Evolutionary conservation across 805 yeast genomes (phyloP).

Genomic region (Zygosaccharomyces gambellarensis): DNA sequence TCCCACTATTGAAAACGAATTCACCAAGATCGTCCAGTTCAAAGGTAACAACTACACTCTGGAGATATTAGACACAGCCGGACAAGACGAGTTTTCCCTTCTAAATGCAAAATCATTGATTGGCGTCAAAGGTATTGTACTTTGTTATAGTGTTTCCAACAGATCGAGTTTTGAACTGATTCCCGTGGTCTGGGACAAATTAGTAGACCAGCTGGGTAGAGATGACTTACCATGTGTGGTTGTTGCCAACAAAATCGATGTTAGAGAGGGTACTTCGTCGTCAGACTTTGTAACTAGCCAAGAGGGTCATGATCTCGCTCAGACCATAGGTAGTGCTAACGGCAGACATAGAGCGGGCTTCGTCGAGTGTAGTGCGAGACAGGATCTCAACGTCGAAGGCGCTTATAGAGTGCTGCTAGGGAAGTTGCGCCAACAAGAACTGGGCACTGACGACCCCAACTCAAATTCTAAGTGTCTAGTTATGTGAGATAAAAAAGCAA

Average conservation of each 20-base stretch:
- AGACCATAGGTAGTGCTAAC: conserved; percentile 9
- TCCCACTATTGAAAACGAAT: conserved; percentile 87
- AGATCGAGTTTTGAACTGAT: conserved; percentile 73
- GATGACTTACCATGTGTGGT: conserved; percentile 71
- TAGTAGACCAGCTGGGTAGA: conserved; percentile 62
- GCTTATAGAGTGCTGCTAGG: conserved; percentile 19
- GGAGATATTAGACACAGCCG: conserved; percentile 88
- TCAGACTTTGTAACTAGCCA: conserved; percentile 12
- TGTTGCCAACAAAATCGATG: conserved; percentile 37
- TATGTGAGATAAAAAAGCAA: conserved; percentile 11
- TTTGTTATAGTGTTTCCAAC: conserved; percentile 78
- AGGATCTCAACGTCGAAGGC: conserved; percentile 23
- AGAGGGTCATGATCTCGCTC: conserved; percentile 22
- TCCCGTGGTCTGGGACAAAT: conserved; percentile 74
- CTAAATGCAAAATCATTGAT: conserved; percentile 73
- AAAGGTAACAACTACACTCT: conserved; percentile 72
- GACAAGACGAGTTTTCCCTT: conserved; percentile 83
- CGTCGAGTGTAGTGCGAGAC: conserved; percentile 28
- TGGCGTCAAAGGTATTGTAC: conserved; percentile 77
- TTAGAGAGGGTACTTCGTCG: conserved; percentile 11
- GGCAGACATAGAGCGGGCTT: conserved; percentile 20
- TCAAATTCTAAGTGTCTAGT: conserved; percentile 14
- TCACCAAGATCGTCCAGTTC: conserved; percentile 61
- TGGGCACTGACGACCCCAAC: conserved; percentile 7
- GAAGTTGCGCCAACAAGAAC: conserved; percentile 18